A percentile compares a stretch with the other conserved stretches of the same genome.
phyloP scores from a whole-genome alignment of 2,329 filamentous ascomycete species.

The Dendryphion nanum region DNA sequence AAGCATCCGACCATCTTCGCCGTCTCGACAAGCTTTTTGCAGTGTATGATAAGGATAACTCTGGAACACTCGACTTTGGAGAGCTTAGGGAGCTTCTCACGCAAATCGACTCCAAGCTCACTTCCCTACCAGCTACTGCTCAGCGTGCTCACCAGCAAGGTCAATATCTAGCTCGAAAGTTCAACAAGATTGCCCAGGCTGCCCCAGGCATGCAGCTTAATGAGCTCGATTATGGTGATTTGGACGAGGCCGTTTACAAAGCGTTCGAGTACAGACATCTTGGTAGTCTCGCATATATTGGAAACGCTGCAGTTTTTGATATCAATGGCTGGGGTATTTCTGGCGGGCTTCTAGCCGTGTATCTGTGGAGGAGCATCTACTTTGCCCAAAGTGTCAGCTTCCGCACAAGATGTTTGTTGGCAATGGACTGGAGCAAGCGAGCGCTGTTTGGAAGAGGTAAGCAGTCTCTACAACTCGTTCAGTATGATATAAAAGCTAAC shows the following conservation, averaged over 20 bases:
- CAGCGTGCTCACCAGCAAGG: slow-evolving; percentile 97
- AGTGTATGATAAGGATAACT: slow-evolving; percentile 89
- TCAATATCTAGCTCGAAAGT: slow-evolving; percentile 85
- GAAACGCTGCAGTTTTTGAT: slow-evolving; percentile 95
- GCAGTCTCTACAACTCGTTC: slow-evolving; percentile 29
- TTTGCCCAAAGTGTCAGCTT: slow-evolving; percentile 97
- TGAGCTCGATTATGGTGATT: slow-evolving; percentile 79
- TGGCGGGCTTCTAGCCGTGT: slow-evolving; percentile 88
- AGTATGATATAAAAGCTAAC: not conserved
- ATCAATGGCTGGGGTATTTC: slow-evolving; percentile 74
- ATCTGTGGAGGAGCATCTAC: slow-evolving; percentile 94
- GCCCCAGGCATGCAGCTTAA: slow-evolving; percentile 75
- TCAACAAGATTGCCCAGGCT: slow-evolving; percentile 83
- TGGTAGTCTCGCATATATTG: slow-evolving; percentile 89
- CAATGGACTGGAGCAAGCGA: slow-evolving; percentile 99
- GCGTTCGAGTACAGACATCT: slow-evolving; percentile 93
- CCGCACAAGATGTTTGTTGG: slow-evolving; percentile 80
- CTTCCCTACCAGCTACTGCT: slow-evolving; percentile 89
- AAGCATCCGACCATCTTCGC: slow-evolving; percentile 81
- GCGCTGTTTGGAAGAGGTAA: slow-evolving; percentile 92
- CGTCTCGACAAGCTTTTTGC: slow-evolving; percentile 88
- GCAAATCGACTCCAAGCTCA: slow-evolving; percentile 94
- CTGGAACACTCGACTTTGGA: slow-evolving; percentile 88
- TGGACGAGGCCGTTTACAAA: slow-evolving; percentile 90
- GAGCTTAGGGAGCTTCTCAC: slow-evolving; percentile 84